Evolutionary conservation across 2,329 filamentous ascomycete species (phyloP).

Genomic region (Neonectria coccinea): DNA sequence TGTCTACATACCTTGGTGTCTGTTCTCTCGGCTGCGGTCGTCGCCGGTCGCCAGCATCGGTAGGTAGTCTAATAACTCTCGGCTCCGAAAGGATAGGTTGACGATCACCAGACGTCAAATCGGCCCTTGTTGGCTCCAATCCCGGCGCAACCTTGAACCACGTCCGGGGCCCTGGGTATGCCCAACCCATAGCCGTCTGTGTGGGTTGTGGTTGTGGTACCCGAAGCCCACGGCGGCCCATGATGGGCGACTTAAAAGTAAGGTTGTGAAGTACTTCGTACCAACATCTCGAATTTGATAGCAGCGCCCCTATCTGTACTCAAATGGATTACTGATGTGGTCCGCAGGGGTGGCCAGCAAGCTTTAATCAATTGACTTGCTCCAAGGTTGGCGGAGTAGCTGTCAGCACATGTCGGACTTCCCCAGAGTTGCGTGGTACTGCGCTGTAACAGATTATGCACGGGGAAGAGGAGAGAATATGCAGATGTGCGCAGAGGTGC

Average conservation of each 20-base stretch:
- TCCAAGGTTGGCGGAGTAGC: background rate
- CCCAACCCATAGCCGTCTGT: conserved; percentile 30
- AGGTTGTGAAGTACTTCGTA: background rate
- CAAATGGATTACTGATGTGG: background rate
- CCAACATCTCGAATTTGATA: background rate
- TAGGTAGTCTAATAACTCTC: background rate
- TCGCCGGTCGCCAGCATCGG: background rate
- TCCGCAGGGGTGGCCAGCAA: background rate
- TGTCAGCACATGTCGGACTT: background rate
- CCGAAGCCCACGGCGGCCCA: background rate
- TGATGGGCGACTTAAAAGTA: background rate
- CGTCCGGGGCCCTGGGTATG: conserved; percentile 34
- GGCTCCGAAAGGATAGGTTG: conserved; percentile 16
- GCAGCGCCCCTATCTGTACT: background rate
- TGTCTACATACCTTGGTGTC: background rate
- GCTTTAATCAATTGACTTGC: background rate
- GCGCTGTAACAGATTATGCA: background rate
- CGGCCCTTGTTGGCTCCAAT: conserved; percentile 40
- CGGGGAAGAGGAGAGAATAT: conserved; percentile 12
- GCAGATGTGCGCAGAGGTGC: conserved; percentile 6
- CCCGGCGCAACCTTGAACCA: conserved; percentile 35
- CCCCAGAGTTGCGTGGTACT: conserved; percentile 2
- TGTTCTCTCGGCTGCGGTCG: background rate
- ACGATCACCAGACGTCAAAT: conserved; percentile 32
- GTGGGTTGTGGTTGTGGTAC: background rate